Evolutionary conservation across 768 basidiomycete species (phyloP).

Genomic region (Pisolithus microcarpus): DNA sequence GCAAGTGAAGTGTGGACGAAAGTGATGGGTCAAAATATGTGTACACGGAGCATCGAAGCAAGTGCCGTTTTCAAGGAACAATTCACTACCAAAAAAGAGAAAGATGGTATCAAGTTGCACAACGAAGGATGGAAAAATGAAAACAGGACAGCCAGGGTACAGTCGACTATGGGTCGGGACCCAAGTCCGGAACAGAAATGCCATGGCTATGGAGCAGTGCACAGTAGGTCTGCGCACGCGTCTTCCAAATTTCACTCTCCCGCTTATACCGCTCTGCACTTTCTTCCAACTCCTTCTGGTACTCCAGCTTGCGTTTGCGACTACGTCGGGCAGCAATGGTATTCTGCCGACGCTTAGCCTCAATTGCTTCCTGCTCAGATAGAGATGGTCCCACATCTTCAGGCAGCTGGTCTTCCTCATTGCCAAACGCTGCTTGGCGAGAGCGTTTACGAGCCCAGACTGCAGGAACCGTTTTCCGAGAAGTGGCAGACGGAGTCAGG

Average conservation of each 20-base stretch:
- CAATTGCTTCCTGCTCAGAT: constrained; percentile 61
- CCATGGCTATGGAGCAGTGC: constrained; percentile 52
- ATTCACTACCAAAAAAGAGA: constrained; percentile 11
- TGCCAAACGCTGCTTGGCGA: constrained; percentile 39
- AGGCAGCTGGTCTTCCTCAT: constrained; percentile 44
- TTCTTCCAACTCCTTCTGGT: constrained; percentile 60
- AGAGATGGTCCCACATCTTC: constrained; percentile 39
- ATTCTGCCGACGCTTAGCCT: constrained; percentile 75
- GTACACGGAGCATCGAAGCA: constrained; percentile 42
- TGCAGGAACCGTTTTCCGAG: constrained; percentile 70
- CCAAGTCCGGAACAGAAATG: constrained; percentile 48
- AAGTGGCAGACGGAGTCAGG: constrained; percentile 62
- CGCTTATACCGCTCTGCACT: constrained; percentile 42
- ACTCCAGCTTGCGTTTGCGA: constrained; percentile 65
- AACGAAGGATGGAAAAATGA: constrained; percentile 6
- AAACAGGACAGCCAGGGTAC: constrained; percentile 3
- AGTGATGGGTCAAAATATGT: constrained; percentile 17
- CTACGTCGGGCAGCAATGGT: constrained; percentile 80
- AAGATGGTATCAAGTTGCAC: background rate
- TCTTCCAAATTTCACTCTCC: constrained; percentile 61
- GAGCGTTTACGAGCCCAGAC: constrained; percentile 62
- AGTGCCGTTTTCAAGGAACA: background rate
- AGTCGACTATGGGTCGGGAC: constrained; percentile 18
- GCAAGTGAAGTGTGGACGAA: constrained; percentile 38
- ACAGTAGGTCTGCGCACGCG: constrained; percentile 40